Base-by-base conservation (phyloP, 345 rosid genomes). In the Mangifera indica region DNA sequence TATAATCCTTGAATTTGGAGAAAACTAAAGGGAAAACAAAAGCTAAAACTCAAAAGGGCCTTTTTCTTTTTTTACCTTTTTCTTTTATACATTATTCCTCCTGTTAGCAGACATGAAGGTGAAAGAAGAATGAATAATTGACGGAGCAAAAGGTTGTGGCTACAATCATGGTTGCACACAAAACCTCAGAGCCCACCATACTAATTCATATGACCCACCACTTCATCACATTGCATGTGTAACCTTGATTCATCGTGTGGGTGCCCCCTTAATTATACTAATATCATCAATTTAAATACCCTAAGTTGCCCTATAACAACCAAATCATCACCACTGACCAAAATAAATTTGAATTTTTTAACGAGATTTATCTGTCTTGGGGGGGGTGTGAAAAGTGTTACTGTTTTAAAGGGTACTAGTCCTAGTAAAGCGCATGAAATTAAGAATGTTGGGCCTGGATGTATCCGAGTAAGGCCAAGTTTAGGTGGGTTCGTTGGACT, bases 111-210 rank as follows among this genome's bases (percentile, higher is more conserved):
- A 55, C 52, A 34, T 63, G 56, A 25, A 45, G 67, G 61, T 52
- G 52, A 68, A 57, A 63, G 61, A 42, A 46, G 59, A 10, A 22
- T 67, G 72, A 72, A 77, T 77, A 32, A 67, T 77, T 67, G 61
- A 73, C 17, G 69, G 60, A 72, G 42, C 8, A 37, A 64, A 60
- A 72, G 70, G 73, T 37, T 58, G 65, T 60, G 67, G 66, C 32
- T 11, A 49, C 72, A 69, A 76, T 76, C 37, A 72, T 72, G 67
- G 67, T 51, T 7, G 37, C 26, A 29, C 63, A 57, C n/a, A 63
- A 26, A 51, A 68, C 72, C 64, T 44, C 25, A 15, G 77, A 80
- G 80, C 79, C 83, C 83, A 67, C 76, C 79, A 48, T 67, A 53
- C 24, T 21, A 15, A 61, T 37, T 49, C 53, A 60, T 10, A 29